phyloP scores from a whole-genome alignment of 164 flowering plant species.

The grape (Vitis vinifera) region DNA sequence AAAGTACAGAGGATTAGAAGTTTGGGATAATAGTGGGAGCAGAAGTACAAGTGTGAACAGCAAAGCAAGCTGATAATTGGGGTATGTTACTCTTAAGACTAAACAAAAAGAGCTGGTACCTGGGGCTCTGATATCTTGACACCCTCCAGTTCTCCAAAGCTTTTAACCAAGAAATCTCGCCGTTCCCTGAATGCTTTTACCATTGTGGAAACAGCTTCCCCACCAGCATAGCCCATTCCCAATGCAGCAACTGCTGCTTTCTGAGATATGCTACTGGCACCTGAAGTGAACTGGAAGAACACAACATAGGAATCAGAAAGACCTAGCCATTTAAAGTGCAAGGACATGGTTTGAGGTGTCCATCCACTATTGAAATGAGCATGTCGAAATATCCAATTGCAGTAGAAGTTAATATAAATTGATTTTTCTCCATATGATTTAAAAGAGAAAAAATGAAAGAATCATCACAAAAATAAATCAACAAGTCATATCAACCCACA shows the following conservation, averaged over 20 bases:
- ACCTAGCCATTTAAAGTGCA: not conserved
- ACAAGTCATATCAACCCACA: no score
- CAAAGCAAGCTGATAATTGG: not conserved
- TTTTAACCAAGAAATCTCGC: conserved; percentile 74
- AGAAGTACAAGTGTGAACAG: not conserved
- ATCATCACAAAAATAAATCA: not conserved
- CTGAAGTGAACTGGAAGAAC: conserved; percentile 73
- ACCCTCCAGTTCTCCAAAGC: conserved; percentile 70
- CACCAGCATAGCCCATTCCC: conserved; percentile 91
- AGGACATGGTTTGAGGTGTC: no score
- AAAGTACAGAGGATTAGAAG: not conserved
- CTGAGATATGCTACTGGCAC: conserved; percentile 96
- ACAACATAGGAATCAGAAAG: conserved; percentile 4
- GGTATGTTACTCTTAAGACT: not conserved
- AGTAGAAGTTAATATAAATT: no score
- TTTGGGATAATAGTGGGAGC: no score
- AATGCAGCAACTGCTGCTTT: conserved; percentile 95
- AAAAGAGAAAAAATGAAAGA: no score
- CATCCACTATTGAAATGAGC: no score
- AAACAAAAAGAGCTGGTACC: conserved; percentile 37
- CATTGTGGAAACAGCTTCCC: conserved; percentile 80
- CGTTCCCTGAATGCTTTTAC: conserved; percentile 87
- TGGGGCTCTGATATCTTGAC: conserved; percentile 85
- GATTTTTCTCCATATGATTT: no score
- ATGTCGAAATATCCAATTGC: no score